Percentiles rank a stretch among this genome's conserved stretches.
phyloP scores from a whole-genome alignment of 2,329 filamentous ascomycete species.

The Ceratocystis colombiana region DNA sequence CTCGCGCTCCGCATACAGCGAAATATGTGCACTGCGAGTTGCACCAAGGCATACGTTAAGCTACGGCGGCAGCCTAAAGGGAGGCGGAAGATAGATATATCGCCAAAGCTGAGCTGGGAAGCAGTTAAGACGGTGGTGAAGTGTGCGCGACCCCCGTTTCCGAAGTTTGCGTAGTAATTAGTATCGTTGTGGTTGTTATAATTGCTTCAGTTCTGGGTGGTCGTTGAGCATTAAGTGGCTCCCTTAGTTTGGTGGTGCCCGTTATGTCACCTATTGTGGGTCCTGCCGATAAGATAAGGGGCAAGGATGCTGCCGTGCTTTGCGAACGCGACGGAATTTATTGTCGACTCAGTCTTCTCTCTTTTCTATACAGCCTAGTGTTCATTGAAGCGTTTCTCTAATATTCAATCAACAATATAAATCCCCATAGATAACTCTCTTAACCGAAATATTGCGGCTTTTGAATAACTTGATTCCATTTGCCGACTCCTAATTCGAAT shows the following conservation, averaged over 20 bases:
- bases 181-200: not conserved
- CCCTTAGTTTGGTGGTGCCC: not conserved
- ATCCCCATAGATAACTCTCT: not conserved
- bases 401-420: conserved; percentile 1
- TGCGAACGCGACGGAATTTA: conserved; percentile 20
- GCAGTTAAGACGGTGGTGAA: conserved; percentile 22
- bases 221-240: no score
- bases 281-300: conserved; percentile 22
- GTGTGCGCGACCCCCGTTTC: conserved; percentile 18
- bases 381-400: not conserved
- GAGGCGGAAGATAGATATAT: conserved; percentile 22
- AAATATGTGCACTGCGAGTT: conserved; percentile 21
- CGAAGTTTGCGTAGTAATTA: conserved; percentile 16
- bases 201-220: not conserved
- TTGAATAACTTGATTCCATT: not conserved
- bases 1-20: conserved; percentile 23
- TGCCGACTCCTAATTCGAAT: not conserved
- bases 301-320: conserved; percentile 9
- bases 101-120: conserved; percentile 21
- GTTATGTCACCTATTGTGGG: conserved; percentile 18
- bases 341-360: not conserved
- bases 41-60: conserved; percentile 19
- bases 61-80: conserved; percentile 20
- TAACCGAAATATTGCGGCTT: not conserved
- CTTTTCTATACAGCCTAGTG: not conserved